A percentile compares a stretch with the other conserved stretches of the same genome.
Conservation (phyloP, 257 asterid genomes). For the Thymus quinquecostatus region DNA sequence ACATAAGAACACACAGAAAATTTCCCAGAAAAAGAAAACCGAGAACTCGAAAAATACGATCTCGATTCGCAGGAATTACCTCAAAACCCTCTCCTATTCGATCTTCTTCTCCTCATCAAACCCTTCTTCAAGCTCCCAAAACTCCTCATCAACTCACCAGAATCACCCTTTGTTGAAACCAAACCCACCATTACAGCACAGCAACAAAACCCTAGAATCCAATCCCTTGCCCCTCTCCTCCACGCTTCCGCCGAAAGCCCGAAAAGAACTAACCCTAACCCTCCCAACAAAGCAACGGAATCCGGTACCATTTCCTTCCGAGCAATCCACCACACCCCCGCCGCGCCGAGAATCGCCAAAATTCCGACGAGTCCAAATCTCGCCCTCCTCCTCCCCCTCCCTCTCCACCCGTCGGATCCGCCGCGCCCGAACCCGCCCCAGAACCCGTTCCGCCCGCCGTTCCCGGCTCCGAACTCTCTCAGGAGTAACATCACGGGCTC, state of each 20-base stretch:
- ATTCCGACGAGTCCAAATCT: conserved; percentile 48
- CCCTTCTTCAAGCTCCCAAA: conserved; percentile 39
- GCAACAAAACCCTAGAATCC: conserved; percentile 73
- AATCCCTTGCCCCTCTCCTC: conserved; percentile 59
- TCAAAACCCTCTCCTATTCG: conserved; percentile 48
- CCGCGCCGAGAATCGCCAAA: conserved; percentile 42
- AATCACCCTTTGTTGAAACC: conserved; percentile 49
- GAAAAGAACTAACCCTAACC: conserved; percentile 53
- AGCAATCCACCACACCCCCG: conserved; percentile 50
- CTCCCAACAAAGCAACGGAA: conserved; percentile 39
- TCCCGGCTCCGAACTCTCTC: conserved; percentile 60
- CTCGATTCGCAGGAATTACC: neutral
- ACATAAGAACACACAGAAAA: too few relatives aligned
- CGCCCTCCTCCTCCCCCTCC: conserved; percentile 38
- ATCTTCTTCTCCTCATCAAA: conserved; percentile 23
- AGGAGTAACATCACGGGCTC: conserved; percentile 63
- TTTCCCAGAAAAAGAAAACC: neutral
- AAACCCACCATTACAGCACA: conserved; percentile 61
- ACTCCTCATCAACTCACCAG: conserved; percentile 33
- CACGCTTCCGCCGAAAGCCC: conserved; percentile 64
- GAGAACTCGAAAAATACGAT: neutral
- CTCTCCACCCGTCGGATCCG: conserved; percentile 62
- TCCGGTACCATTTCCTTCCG: conserved; percentile 47
- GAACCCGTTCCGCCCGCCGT: conserved; percentile 58
- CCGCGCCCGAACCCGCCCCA: conserved; percentile 55